Evolutionary conservation across 2,329 filamentous ascomycete genomes (phyloP).

Genomic region (Akanthomyces muscarius): DNA sequence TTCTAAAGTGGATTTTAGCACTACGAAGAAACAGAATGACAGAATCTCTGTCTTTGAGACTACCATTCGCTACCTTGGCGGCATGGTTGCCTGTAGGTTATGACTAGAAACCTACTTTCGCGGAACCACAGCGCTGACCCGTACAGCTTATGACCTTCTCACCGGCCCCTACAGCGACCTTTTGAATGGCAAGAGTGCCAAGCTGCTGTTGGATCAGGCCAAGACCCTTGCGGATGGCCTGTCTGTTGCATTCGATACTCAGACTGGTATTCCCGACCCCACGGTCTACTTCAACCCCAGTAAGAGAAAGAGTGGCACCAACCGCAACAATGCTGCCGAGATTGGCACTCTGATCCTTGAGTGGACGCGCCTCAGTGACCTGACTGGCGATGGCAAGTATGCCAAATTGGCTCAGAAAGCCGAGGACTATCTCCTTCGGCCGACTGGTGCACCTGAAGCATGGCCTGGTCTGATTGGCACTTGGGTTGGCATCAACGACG

Average conservation of each 20-base stretch:
- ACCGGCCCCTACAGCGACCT: conserved; percentile 58
- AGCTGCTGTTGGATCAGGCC: conserved; percentile 60
- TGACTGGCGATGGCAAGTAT: conserved; percentile 66
- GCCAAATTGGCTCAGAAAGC: conserved; percentile 61
- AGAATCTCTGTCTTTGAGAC: conserved; percentile 80
- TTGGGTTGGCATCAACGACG: conserved; percentile 59
- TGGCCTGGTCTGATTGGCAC: conserved; percentile 74
- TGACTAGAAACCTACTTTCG: not conserved
- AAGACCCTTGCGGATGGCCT: conserved; percentile 66
- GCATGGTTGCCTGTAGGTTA: conserved; percentile 63
- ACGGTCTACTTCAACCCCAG: conserved; percentile 56
- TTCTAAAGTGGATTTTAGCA: conserved; percentile 64
- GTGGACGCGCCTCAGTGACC: conserved; percentile 75
- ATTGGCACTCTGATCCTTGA: conserved; percentile 77
- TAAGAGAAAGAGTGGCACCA: conserved; percentile 43
- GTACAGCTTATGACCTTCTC: conserved; percentile 63
- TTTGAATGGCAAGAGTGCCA: conserved; percentile 47
- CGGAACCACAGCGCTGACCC: not conserved
- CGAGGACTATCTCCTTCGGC: conserved; percentile 65
- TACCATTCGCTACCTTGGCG: conserved; percentile 82
- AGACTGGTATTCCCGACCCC: conserved; percentile 71
- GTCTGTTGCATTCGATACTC: conserved; percentile 73
- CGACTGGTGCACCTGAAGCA: conserved; percentile 57
- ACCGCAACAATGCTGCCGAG: conserved; percentile 68
- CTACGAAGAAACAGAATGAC: conserved; percentile 41